Conservation (phyloP, 1,284 basidiomycete species). For the Schizophyllum commune region DNA sequence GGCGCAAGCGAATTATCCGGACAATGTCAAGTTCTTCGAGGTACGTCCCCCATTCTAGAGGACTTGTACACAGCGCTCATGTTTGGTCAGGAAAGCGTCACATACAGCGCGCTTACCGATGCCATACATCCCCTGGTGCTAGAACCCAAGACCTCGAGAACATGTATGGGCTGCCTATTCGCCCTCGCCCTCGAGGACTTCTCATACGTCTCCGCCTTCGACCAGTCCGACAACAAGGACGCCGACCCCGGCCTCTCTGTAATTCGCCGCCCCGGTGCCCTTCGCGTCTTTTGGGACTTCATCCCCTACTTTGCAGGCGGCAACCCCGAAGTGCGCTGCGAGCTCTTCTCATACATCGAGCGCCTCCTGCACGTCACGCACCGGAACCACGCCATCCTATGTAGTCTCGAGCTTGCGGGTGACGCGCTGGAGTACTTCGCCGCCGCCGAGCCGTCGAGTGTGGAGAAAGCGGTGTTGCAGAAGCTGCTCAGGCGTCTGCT, state of each 20-base stretch:
- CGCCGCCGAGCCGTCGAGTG: conserved; percentile 25
- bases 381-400: conserved; percentile 59
- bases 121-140: conserved; percentile 44
- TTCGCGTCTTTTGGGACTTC: conserved; percentile 47
- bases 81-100: conserved; percentile 48
- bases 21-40: conserved; percentile 60
- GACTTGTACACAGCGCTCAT: background rate
- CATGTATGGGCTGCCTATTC: conserved; percentile 54
- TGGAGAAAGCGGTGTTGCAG: conserved; percentile 47
- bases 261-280: conserved; percentile 48
- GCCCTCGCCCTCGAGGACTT: conserved; percentile 59
- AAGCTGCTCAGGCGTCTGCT: conserved; percentile 56
- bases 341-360: conserved; percentile 55
- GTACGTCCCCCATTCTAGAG: conserved; percentile 32
- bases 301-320: conserved; percentile 23
- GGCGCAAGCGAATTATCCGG: conserved; percentile 45
- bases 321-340: conserved; percentile 34
- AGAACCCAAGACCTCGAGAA: conserved; percentile 39
- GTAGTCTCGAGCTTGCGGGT: conserved; percentile 44
- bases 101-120: conserved; percentile 52
- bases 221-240: conserved; percentile 29
- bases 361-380: conserved; percentile 50
- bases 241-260: conserved; percentile 30
- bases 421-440: conserved; percentile 43
- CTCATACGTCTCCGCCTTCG: conserved; percentile 44